phyloP scores from a whole-genome alignment of 2,329 filamentous ascomycete species.

The Fusarium decemcellulare region DNA sequence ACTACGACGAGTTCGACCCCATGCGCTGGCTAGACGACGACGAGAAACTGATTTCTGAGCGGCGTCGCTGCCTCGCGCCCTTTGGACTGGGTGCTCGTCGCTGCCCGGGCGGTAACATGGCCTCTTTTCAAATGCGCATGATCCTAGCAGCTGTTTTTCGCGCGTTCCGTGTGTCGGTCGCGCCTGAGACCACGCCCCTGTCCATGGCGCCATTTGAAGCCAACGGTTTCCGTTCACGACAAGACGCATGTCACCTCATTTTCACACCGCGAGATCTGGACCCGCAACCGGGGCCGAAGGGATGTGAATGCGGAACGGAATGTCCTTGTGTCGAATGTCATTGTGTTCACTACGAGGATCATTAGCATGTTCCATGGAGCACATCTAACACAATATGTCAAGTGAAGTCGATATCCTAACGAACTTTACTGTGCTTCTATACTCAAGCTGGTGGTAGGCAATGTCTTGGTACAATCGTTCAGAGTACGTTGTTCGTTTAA shows the following conservation, averaged over 20 bases:
- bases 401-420: neutral
- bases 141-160: constrained; percentile 1
- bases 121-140: constrained; percentile 10
- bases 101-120: constrained; percentile 10
- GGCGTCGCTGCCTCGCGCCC: constrained; percentile 1
- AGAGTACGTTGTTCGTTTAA: neutral
- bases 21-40: constrained; percentile 26
- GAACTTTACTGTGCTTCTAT: neutral
- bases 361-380: neutral
- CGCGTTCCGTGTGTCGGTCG: neutral
- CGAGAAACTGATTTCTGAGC: constrained; percentile 1
- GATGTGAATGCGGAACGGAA: neutral
- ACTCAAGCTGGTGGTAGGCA: neutral
- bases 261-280: neutral
- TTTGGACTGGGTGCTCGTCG: constrained; percentile 9
- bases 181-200: neutral
- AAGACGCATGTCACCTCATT: neutral
- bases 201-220: neutral
- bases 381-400: neutral
- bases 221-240: neutral
- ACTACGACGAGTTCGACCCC: constrained; percentile 33
- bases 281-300: neutral
- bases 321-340: neutral
- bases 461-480: neutral
- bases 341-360: neutral